Evolutionary conservation across 2,329 filamentous ascomycete genomes (phyloP).

Genomic region (Beauveria brongniartii): DNA sequence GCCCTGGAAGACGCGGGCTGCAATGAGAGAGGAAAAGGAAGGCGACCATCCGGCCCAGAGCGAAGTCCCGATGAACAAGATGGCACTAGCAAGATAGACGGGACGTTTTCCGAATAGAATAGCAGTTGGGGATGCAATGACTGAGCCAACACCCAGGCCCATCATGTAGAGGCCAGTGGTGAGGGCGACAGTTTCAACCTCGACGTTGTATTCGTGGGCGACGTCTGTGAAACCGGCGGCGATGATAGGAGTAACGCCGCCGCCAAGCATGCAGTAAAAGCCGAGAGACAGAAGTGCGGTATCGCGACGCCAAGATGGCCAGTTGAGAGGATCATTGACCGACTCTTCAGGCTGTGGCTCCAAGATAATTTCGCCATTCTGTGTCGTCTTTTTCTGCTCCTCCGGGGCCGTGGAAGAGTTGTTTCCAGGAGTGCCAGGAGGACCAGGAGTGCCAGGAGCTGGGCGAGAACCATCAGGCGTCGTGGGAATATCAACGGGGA

Average conservation of each 20-base stretch:
- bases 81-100: conserved; percentile 70
- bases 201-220: conserved; percentile 54
- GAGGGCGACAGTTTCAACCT: conserved; percentile 65
- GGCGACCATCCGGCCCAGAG: conserved; percentile 85
- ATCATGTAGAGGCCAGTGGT: conserved; percentile 94
- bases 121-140: conserved; percentile 80
- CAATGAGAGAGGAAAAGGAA: conserved; percentile 67
- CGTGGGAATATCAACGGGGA: conserved; percentile 27
- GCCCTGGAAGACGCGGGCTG: conserved; percentile 81
- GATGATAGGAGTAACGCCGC: conserved; percentile 83
- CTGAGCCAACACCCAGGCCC: conserved; percentile 77
- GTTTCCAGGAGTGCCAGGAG: conserved; percentile 9
- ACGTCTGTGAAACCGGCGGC: conserved; percentile 86
- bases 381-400: conserved; percentile 62
- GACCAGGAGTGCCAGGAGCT: conserved; percentile 3
- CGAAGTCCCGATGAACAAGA: conserved; percentile 68
- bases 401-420: conserved; percentile 12
- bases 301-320: conserved; percentile 76
- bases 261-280: conserved; percentile 88
- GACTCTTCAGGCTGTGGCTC: conserved; percentile 90
- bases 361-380: conserved; percentile 75
- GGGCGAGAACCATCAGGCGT: conserved; percentile 20
- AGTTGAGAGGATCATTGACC: conserved; percentile 85
- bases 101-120: conserved; percentile 87
- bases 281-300: conserved; percentile 72